A percentile compares a stretch with the other conserved stretches of the same genome.
phyloP scores from a whole-genome alignment of 495 filamentous ascomycete species.

The Usnea hakonensis region DNA sequence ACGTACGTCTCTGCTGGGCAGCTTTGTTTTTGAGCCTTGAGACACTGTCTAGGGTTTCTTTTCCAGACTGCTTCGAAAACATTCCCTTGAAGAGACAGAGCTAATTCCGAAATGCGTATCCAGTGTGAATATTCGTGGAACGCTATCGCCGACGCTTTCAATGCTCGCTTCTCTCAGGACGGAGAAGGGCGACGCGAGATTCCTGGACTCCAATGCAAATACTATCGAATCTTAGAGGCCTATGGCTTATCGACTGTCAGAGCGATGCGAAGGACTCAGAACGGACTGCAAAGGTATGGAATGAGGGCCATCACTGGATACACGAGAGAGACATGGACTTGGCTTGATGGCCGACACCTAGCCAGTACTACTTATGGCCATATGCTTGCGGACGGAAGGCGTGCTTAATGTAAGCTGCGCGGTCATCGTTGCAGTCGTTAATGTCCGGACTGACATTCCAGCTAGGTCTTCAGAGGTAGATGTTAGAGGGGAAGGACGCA shows the following conservation, averaged over 20 bases:
- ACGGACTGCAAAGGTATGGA: constrained; percentile 16
- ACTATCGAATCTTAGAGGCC: constrained; percentile 46
- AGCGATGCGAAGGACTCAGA: constrained; percentile 14
- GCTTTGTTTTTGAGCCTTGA: background rate
- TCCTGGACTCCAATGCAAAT: constrained; percentile 47
- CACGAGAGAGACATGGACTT: background rate
- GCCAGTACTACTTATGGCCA: constrained; percentile 9
- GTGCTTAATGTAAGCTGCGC: background rate
- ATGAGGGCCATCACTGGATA: constrained; percentile 17
- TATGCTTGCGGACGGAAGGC: constrained; percentile 1
- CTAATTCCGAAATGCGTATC: background rate
- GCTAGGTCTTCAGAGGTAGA: background rate
- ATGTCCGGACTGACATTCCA: background rate
- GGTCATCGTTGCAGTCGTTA: background rate
- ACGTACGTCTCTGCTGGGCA: constrained; percentile 16
- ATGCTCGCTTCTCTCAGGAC: constrained; percentile 38
- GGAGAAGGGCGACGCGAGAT: constrained; percentile 27
- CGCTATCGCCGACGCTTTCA: constrained; percentile 43
- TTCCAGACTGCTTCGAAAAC: background rate
- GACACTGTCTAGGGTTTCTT: background rate
- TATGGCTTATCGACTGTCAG: constrained; percentile 27
- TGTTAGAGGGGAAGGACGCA: background rate
- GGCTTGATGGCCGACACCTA: constrained; percentile 11
- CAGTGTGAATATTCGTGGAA: constrained; percentile 43
- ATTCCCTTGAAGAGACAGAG: background rate